Base-by-base conservation (phyloP, 306 rosid genomes). In the Prunus mume region DNA sequence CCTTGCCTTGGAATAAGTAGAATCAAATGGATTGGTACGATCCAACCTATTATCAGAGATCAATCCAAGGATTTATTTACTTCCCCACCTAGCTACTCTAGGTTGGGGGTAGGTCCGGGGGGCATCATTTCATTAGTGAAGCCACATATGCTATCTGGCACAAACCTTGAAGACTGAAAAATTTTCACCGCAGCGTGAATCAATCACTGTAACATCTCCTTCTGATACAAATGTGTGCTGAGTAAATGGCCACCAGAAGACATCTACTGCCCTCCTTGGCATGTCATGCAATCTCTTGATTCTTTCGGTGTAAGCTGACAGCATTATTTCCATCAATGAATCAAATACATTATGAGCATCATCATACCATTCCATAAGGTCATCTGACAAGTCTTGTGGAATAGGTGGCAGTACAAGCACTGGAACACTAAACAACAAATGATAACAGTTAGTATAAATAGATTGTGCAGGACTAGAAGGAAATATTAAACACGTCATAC, bases 241-340 rank as follows among this genome's bases (percentile, higher is more conserved):
- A 74, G 98, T 94, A 82, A 94, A 94, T 74, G 97, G 98, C 98
- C 98, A 94, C 98, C 98, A 94, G 76, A 94, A 79, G 72, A 92
- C 82, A 80, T 90, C 81, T 46, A 74, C 71, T 17, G 98, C 98
- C 79, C 86, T 89, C 83, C 69, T 89, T 71, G 98, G 91, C 98
- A 94, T 94, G 82, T 87, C 89, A 68, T 82, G 93, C 78, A 95
- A 82, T 83, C 85, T 89, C 81, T 79, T 80, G 49, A 88, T 71
- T 75, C 93, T 87, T 86, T 86, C 79, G 13, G 79, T 68, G 85
- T 89, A 80, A 70, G 93, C 83, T 54, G 90, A 86, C 56, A 87
- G 75, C 96, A 95, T 81, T 78, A 85, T 83, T 82, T 92, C 91
- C 85, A 84, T 88, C 76, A 95, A 86, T 28, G 84, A 83, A 83